Evolutionary conservation across 2,329 filamentous ascomycete species (phyloP).

Genomic region (Xylariaceae sp.): DNA sequence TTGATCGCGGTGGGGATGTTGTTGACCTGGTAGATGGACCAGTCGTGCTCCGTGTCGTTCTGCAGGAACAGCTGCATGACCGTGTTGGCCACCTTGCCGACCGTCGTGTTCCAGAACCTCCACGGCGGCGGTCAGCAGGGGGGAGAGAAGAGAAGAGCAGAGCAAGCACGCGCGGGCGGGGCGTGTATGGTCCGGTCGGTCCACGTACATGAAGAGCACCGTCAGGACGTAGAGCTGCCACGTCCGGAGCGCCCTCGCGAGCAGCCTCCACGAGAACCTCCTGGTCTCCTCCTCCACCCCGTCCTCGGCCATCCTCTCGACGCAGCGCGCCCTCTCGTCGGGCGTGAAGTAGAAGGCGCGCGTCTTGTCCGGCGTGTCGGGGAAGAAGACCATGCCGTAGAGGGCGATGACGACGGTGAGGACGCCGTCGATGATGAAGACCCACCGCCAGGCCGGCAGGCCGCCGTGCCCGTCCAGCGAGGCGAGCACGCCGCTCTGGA

Average conservation of each 20-base stretch:
- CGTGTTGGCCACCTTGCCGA: constrained; percentile 21
- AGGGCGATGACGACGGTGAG: constrained; percentile 46
- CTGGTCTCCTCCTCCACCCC: constrained; percentile 11
- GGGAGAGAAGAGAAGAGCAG: neutral
- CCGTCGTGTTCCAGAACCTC: constrained; percentile 22
- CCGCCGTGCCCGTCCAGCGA: constrained; percentile 35
- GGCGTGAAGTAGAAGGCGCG: constrained; percentile 29
- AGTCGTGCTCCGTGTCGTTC: constrained; percentile 18
- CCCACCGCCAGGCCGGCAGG: constrained; percentile 44
- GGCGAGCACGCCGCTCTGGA: constrained; percentile 39
- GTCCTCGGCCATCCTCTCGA: constrained; percentile 24
- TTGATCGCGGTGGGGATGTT: constrained; percentile 24
- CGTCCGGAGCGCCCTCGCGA: constrained; percentile 12
- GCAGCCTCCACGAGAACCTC: constrained; percentile 17
- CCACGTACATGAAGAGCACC: constrained; percentile 19
- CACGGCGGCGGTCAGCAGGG: too few relatives aligned
- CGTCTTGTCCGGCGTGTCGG: constrained; percentile 36
- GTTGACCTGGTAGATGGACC: constrained; percentile 22
- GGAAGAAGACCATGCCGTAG: constrained; percentile 42
- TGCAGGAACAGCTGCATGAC: constrained; percentile 22
- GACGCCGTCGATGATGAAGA: constrained; percentile 30
- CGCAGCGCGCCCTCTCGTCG: constrained; percentile 32
- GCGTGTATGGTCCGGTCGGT: neutral
- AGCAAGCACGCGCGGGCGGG: neutral
- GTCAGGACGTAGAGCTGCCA: constrained; percentile 23